These are phyloP conservation scores for Lipomyces starkeyi DNA, from an alignment of 805 yeast genomes.

Conservation along the genomic window DNA sequence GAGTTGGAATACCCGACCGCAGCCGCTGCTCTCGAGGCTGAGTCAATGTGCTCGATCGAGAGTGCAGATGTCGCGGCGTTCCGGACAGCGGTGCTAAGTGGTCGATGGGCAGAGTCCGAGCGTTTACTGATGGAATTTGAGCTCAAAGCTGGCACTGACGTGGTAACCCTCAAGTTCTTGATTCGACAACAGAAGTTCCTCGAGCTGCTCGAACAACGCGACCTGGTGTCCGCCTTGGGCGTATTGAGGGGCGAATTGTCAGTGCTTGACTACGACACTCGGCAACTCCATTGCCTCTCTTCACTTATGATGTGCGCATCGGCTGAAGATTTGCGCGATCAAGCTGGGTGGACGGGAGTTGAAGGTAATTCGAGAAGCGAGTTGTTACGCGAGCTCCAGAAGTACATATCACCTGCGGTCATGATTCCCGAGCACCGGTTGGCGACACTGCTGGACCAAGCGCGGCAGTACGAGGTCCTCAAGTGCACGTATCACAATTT, in stretches of 20 bases:
- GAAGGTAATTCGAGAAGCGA: constrained; percentile 50
- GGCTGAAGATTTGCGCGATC: constrained; percentile 43
- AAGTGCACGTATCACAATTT: constrained; percentile 47
- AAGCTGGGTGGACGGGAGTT: constrained; percentile 46
- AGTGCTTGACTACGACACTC: constrained; percentile 42
- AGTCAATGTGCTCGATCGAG: constrained; percentile 48
- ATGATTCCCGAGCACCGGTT: constrained; percentile 61
- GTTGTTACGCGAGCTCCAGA: constrained; percentile 53
- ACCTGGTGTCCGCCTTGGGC: constrained; percentile 47
- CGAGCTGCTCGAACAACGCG: constrained; percentile 50
- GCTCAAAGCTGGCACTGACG: constrained; percentile 39
- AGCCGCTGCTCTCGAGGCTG: constrained; percentile 51
- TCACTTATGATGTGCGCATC: constrained; percentile 43
- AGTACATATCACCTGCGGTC: constrained; percentile 57
- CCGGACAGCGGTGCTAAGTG: constrained; percentile 49
- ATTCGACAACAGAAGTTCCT: constrained; percentile 52
- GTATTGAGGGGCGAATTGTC: constrained; percentile 50
- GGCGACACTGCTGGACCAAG: constrained; percentile 57
- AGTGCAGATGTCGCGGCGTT: constrained; percentile 52
- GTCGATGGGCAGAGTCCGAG: constrained; percentile 53
- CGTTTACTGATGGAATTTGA: constrained; percentile 42
- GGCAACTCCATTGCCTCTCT: constrained; percentile 43
- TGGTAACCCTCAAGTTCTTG: constrained; percentile 44
- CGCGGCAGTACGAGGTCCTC: constrained; percentile 55
- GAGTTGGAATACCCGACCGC: constrained; percentile 56